Evolutionary conservation across 306 rosid genomes (phyloP), one percentile per base, ranked within the genome.

Genomic region (Coriaria nepalensis): DNA sequence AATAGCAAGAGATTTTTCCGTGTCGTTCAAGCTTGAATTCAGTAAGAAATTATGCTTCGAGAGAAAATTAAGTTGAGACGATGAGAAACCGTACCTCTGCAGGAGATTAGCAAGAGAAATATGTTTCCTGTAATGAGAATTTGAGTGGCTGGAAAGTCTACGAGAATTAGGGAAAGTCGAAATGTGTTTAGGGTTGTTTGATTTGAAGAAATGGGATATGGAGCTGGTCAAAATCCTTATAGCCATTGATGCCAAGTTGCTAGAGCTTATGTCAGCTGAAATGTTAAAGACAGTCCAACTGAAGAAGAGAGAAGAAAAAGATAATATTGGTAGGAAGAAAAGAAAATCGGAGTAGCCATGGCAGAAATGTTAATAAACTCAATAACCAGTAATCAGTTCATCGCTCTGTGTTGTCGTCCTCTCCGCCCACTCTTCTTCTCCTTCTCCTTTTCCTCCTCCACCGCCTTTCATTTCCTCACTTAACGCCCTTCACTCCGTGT

Each of bases 41-140:
- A 70, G 33, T 8, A 78, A 70, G 42, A 75, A 76, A 0, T 13
- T 72, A 52, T 13, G 77, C 38, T 62, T 49, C 2, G 78, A 39
- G 53, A 87, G 55, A 53, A 83, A 73, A 43, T 11, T 10, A 29
- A 78, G 55, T 5, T 53, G 67, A 7, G 88, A 80, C 0, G 87
- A 47, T 7, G 86, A 82, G 51, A 87, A 74, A 7, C 96, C 96
- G 15, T 60, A 66, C 63, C 76, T 72, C 35, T 49, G 72, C 14
- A 83, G 68, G 54, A 87, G 71, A 52, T 49, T 66, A 44, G 92
- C 73, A 11, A 86, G 52, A 2, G 70, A 66, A 12, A 74, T 53
- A 12, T 62, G 72, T 46, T 79, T 74, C 50, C 86, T 66, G 78
- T 64, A 77, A 6, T 62, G 12, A 8, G 14, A 11, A n/a, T n/a